Conservation (phyloP, 2,329 filamentous ascomycete genomes). For the Myriosclerotinia scirpicola region DNA sequence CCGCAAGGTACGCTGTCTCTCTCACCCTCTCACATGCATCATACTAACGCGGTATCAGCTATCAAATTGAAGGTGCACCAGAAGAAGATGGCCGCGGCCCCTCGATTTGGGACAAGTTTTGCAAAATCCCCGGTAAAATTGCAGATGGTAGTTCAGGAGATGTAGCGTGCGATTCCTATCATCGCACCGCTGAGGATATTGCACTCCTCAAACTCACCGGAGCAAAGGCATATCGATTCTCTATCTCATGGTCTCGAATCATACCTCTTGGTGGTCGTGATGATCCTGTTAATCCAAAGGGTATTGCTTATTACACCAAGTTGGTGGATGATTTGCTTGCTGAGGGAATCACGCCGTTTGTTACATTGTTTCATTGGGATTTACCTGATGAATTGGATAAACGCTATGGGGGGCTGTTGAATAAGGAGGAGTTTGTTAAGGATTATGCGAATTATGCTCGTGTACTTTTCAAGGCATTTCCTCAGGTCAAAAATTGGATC, state of each 20-base stretch:
- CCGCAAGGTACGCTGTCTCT: constrained; percentile 60
- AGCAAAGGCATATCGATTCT: constrained; percentile 78
- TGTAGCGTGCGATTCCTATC: constrained; percentile 84
- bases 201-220: constrained; percentile 72
- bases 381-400: constrained; percentile 75
- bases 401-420: constrained; percentile 78
- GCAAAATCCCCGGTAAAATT: constrained; percentile 76
- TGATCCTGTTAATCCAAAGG: constrained; percentile 77
- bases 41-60: constrained; percentile 51
- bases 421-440: constrained; percentile 77
- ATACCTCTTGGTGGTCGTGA: constrained; percentile 82
- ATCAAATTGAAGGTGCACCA: constrained; percentile 80
- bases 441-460: constrained; percentile 80
- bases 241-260: constrained; percentile 79
- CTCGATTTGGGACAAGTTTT: constrained; percentile 91
- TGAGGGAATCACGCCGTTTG: constrained; percentile 74
- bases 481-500: constrained; percentile 83
- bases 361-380: constrained; percentile 89
- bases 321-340: constrained; percentile 76
- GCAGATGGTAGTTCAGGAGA: constrained; percentile 73
- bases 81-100: constrained; percentile 75
- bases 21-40: constrained; percentile 4
- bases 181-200: constrained; percentile 75
- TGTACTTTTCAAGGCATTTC: constrained; percentile 70
- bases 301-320: constrained; percentile 74